These are phyloP conservation scores for Apiotrichum veenhuisii DNA, from an alignment of 1,284 basidiomycete species.

Conservation along the genomic window DNA sequence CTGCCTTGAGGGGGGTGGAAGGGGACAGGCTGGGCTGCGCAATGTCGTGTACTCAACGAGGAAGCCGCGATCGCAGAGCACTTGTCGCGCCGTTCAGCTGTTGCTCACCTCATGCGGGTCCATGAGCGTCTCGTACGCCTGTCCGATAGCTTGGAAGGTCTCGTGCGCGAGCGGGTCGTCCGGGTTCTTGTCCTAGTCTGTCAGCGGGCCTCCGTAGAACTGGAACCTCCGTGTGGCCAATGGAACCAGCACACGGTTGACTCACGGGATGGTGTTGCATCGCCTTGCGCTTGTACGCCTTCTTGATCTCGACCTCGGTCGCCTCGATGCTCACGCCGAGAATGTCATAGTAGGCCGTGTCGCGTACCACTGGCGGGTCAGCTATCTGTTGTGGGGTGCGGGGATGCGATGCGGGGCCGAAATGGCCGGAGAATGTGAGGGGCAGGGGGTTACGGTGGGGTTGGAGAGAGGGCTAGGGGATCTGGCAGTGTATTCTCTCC, in stretches of 20 bases:
- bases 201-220: slow-evolving; percentile 2
- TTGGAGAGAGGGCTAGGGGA: no score
- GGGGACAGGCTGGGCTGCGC: no score
- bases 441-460: no score
- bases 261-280: slow-evolving; percentile 85
- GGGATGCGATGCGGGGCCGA: neutral
- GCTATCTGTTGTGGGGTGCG: neutral
- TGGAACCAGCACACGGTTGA: slow-evolving; percentile 17
- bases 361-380: slow-evolving; percentile 37
- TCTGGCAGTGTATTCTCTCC: no score
- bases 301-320: slow-evolving; percentile 75
- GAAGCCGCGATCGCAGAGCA: no score
- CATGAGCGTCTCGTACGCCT: slow-evolving; percentile 85
- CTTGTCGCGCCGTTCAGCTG: no score
- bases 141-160: slow-evolving; percentile 82
- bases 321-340: slow-evolving; percentile 67
- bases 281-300: slow-evolving; percentile 87
- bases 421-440: no score
- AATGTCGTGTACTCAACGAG: no score
- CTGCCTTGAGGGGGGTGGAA: neutral
- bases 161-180: slow-evolving; percentile 57
- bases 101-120: slow-evolving; percentile 59
- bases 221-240: no score
- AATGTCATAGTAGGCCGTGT: slow-evolving; percentile 62
- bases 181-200: slow-evolving; percentile 47